phyloP scores from a whole-genome alignment of 2,329 filamentous ascomycete genomes.

The Exophiala aquamarina region DNA sequence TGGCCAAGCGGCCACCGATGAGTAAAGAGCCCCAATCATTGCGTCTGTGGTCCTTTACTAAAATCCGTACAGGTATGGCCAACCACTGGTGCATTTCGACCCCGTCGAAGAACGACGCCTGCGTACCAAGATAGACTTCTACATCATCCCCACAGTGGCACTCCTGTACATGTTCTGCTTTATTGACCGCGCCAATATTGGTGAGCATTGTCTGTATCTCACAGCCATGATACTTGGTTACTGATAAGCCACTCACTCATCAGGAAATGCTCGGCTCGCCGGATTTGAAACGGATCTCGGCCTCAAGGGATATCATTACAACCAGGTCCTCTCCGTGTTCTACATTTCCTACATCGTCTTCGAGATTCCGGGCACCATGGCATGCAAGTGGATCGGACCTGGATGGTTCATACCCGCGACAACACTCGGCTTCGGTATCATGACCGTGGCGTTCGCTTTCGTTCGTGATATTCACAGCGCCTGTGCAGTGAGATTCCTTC shows the following conservation, averaged over 20 bases:
- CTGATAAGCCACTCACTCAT: neutral
- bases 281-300: slow-evolving; percentile 63
- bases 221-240: too few relatives aligned
- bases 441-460: slow-evolving; percentile 66
- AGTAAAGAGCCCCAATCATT: neutral
- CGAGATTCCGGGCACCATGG: slow-evolving; percentile 67
- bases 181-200: slow-evolving; percentile 62
- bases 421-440: slow-evolving; percentile 63
- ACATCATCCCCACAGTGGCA: slow-evolving; percentile 64
- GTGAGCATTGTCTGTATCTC: slow-evolving; percentile 36
- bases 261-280: slow-evolving; percentile 67
- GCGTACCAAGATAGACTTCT: slow-evolving; percentile 64
- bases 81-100: slow-evolving; percentile 56
- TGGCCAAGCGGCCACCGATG: slow-evolving; percentile 1
- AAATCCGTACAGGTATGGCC: slow-evolving; percentile 44
- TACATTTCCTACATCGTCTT: slow-evolving; percentile 73
- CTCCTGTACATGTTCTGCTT: slow-evolving; percentile 41
- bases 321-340: slow-evolving; percentile 65
- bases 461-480: slow-evolving; percentile 54
- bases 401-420: slow-evolving; percentile 69
- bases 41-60: neutral
- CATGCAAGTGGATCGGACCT: slow-evolving; percentile 70
- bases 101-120: slow-evolving; percentile 57
- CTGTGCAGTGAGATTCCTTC: slow-evolving; percentile 65
- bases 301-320: slow-evolving; percentile 66